Evolutionary conservation across 345 rosid species (phyloP).

Genomic region (Brassica napus): Da-Ae NC_063434.1:4693501-4694000

Average conservation of each 20-base stretch:
- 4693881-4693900: neutral
- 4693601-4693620: neutral
- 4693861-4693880: neutral
- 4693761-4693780: neutral
- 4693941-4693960: neutral
- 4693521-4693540: conserved; percentile 10
- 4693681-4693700: conserved; percentile 22
- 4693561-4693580: neutral
- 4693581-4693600: neutral
- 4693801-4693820: neutral
- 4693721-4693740: conserved; percentile 30
- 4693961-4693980: neutral
- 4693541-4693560: conserved; percentile 7
- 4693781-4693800: neutral
- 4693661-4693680: neutral
- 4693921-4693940: neutral
- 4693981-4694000: neutral
- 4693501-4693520: neutral
- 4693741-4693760: conserved; percentile 36
- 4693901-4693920: neutral
- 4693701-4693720: conserved; percentile 36
- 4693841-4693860: neutral
- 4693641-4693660: conserved; percentile 1
- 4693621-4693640: neutral
- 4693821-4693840: neutral